Conservation (phyloP, 2,329 filamentous ascomycete genomes). For the Fusarium paranaense region DNA sequence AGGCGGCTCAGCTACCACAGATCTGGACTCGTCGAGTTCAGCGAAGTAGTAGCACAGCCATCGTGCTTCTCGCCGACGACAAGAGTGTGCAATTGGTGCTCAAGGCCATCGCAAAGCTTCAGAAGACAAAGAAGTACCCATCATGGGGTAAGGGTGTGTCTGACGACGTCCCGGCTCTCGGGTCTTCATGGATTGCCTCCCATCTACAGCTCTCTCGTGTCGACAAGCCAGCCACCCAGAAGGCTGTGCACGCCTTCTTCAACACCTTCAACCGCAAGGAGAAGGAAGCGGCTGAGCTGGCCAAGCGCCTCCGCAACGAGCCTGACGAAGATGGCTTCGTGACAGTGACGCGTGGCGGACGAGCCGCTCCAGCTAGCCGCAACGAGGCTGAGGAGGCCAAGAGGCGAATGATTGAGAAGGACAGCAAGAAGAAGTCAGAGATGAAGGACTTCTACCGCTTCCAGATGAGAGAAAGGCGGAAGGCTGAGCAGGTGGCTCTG, state of each 20-base stretch:
- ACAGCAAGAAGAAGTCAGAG: constrained; percentile 70
- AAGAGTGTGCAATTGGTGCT: constrained; percentile 80
- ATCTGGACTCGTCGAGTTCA: constrained; percentile 80
- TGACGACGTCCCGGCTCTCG: constrained; percentile 69
- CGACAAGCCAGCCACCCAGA: constrained; percentile 72
- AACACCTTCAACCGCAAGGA: constrained; percentile 79
- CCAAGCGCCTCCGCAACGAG: constrained; percentile 75
- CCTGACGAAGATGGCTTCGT: constrained; percentile 97
- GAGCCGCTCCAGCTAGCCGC: constrained; percentile 77
- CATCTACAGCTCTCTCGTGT: constrained; percentile 82
- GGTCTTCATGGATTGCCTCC: constrained; percentile 66
- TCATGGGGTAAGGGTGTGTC: constrained; percentile 75
- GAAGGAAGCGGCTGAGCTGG: constrained; percentile 71
- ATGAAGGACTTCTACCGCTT: constrained; percentile 85
- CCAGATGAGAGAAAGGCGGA: constrained; percentile 82
- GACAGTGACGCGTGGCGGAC: constrained; percentile 85
- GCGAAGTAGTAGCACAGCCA: constrained; percentile 79
- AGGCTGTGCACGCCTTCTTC: constrained; percentile 87
- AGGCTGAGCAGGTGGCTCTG: constrained; percentile 77
- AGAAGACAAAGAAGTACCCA: constrained; percentile 70
- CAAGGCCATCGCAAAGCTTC: constrained; percentile 76
- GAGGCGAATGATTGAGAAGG: constrained; percentile 71
- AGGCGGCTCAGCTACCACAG: constrained; percentile 72
- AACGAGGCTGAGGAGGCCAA: constrained; percentile 75
- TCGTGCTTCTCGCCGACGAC: constrained; percentile 86